Evolutionary conservation across 2,329 filamentous ascomycete species (phyloP).

Genomic region (Annulohypoxylon truncatum): DNA sequence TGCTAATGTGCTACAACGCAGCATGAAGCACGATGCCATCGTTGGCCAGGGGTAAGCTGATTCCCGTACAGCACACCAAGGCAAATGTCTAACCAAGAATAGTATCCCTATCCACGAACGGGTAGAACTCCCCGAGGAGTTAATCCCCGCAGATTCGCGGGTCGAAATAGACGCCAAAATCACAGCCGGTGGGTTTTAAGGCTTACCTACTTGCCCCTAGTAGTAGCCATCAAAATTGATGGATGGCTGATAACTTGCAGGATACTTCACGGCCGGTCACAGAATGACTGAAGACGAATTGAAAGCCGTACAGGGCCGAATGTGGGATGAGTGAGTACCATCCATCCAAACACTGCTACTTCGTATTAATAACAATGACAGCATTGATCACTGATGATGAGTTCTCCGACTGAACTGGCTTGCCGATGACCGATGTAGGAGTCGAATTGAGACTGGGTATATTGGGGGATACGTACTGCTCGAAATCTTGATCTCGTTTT

Average conservation of each 20-base stretch:
- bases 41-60: constrained; percentile 77
- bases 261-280: constrained; percentile 87
- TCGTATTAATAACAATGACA: constrained; percentile 48
- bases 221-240: constrained; percentile 20
- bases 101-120: constrained; percentile 88
- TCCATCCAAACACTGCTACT: constrained; percentile 28
- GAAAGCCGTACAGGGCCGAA: constrained; percentile 84
- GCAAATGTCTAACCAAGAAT: constrained; percentile 42
- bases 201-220: constrained; percentile 47
- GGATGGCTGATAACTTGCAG: constrained; percentile 54
- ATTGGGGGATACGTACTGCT: constrained; percentile 31
- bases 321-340: constrained; percentile 82
- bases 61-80: constrained; percentile 34
- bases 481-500: constrained; percentile 37
- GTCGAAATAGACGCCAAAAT: constrained; percentile 99
- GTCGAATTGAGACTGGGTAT: constrained; percentile 15
- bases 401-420: constrained; percentile 31
- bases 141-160: constrained; percentile 93
- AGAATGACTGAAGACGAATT: constrained; percentile 90
- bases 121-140: constrained; percentile 89
- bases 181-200: constrained; percentile 77
- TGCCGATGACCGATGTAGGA: constrained; percentile 42
- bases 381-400: constrained; percentile 57
- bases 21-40: constrained; percentile 92
- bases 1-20: constrained; percentile 52